These are phyloP conservation scores for Monilinia laxa DNA, from an alignment of 2,329 filamentous ascomycete species.

Conservation along the genomic window DNA sequence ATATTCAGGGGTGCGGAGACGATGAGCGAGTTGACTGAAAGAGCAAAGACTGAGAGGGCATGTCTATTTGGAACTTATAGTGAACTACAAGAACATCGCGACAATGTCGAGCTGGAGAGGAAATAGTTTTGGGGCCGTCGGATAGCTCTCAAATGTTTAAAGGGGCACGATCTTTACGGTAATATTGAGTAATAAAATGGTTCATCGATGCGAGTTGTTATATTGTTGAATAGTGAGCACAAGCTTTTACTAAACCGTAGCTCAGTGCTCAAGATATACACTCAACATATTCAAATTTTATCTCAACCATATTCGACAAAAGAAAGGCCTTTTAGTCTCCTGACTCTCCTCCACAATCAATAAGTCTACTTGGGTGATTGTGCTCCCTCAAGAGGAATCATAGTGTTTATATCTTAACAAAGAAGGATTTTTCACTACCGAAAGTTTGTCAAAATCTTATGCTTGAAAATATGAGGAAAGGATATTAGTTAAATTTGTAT, in stretches of 20 bases:
- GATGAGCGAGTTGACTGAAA: not conserved
- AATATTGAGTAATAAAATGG: not conserved
- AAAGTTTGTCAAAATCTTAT: not conserved
- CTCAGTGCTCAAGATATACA: not conserved
- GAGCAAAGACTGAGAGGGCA: slow-evolving; percentile 6
- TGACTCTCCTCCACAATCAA: too few relatives aligned
- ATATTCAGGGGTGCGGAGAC: slow-evolving; percentile 11
- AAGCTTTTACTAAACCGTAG: not conserved
- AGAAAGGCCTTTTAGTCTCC: too few relatives aligned
- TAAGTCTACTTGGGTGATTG: too few relatives aligned
- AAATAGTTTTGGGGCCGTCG: slow-evolving; percentile 1
- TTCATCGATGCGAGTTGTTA: not conserved
- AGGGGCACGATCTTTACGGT: not conserved
- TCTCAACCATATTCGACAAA: not conserved
- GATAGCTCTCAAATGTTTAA: not conserved
- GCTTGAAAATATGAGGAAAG: not conserved
- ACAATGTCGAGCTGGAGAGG: slow-evolving; percentile 9
- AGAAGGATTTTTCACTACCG: not conserved
- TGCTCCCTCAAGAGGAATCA: too few relatives aligned
- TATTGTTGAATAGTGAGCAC: not conserved
- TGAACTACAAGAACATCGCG: not conserved
- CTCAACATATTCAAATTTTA: not conserved
- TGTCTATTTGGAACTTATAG: slow-evolving; percentile 5
- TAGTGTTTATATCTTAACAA: not conserved
- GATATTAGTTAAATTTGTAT: too few relatives aligned